Conservation (phyloP, 495 filamentous ascomycete species). For the Lophiostoma macrostomum region DNA sequence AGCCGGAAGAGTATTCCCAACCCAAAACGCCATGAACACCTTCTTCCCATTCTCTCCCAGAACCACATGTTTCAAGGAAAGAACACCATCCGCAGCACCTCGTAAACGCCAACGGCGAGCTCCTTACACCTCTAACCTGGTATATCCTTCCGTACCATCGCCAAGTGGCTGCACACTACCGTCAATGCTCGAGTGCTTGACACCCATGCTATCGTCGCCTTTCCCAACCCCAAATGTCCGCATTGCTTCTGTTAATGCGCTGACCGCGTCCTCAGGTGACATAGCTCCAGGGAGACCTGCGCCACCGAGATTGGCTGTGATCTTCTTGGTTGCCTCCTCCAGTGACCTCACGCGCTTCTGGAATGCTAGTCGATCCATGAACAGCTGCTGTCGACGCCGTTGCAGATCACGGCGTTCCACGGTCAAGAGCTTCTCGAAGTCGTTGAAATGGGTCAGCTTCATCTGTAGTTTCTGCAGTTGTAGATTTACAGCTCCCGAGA, state of each 20-base stretch:
- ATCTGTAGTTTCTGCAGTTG: slow-evolving; percentile 46
- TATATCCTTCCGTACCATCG: slow-evolving; percentile 23
- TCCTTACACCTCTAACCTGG: slow-evolving; percentile 23
- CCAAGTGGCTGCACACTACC: slow-evolving; percentile 9
- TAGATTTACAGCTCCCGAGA: slow-evolving; percentile 77
- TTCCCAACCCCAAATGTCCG: slow-evolving; percentile 30
- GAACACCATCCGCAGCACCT: too few relatives aligned
- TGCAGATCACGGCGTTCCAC: slow-evolving; percentile 92
- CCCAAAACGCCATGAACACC: slow-evolving; percentile 9
- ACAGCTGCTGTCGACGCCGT: slow-evolving; percentile 83
- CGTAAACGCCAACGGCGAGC: too few relatives aligned
- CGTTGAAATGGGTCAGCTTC: slow-evolving; percentile 86
- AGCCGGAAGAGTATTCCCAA: background rate
- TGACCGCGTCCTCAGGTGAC: slow-evolving; percentile 25
- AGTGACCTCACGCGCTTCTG: slow-evolving; percentile 80
- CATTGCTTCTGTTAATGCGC: slow-evolving; percentile 22
- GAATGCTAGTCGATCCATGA: slow-evolving; percentile 85
- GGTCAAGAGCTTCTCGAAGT: slow-evolving; percentile 88
- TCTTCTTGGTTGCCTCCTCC: slow-evolving; percentile 57
- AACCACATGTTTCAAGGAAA: too few relatives aligned
- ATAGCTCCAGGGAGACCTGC: slow-evolving; percentile 18
- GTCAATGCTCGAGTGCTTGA: slow-evolving; percentile 21
- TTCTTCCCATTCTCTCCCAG: background rate
- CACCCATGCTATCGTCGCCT: slow-evolving; percentile 28
- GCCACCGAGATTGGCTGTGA: slow-evolving; percentile 13